These are phyloP conservation scores for Aspergillus conjunctus DNA, from an alignment of 495 filamentous ascomycete genomes.

Conservation along the genomic window DNA sequence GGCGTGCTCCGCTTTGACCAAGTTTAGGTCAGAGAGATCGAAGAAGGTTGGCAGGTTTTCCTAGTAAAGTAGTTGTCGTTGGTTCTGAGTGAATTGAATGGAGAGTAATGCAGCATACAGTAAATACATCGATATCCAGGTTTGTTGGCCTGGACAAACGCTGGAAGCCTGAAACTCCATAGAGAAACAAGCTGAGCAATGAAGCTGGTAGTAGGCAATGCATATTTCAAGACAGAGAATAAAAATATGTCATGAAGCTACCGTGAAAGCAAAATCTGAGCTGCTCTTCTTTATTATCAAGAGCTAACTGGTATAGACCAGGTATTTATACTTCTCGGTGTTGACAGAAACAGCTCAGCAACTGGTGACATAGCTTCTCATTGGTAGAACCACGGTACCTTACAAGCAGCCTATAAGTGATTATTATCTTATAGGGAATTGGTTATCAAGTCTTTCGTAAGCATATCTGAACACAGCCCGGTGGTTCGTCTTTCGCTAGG, in stretches of 20 bases:
- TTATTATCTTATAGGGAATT: neutral
- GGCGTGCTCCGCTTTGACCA: neutral
- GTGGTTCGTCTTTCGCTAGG: neutral
- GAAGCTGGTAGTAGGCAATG: neutral
- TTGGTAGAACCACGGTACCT: neutral
- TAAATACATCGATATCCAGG: neutral
- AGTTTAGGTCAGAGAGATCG: neutral
- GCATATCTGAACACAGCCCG: neutral
- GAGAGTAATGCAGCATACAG: neutral
- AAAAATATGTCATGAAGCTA: neutral
- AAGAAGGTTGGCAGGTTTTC: neutral
- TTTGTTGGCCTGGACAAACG: neutral
- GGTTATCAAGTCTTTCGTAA: neutral
- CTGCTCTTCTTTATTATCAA: neutral
- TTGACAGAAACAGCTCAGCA: neutral
- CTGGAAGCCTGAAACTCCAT: neutral
- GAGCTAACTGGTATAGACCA: neutral
- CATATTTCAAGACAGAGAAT: neutral
- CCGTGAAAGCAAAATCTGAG: neutral
- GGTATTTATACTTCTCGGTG: neutral
- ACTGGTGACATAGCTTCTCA: neutral
- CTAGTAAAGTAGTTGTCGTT: neutral
- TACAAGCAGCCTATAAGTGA: neutral
- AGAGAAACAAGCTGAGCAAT: neutral
- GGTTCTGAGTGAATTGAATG: neutral